Conservation (phyloP, 2,329 filamentous ascomycete species). For the Aureobasidium zeae region DNA sequence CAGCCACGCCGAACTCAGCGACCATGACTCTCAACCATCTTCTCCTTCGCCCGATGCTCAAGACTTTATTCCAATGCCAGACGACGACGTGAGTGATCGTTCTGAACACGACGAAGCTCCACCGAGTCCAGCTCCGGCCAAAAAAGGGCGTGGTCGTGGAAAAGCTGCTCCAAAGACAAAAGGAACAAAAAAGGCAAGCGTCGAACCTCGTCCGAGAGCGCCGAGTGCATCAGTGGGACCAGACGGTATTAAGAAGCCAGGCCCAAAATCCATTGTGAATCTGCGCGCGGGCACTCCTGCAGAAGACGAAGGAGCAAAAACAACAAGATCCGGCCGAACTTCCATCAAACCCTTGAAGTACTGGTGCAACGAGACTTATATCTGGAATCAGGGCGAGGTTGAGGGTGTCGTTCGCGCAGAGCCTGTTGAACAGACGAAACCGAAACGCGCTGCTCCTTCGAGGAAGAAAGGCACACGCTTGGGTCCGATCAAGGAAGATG, state of each 20-base stretch:
- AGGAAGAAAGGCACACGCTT: conserved; percentile 27
- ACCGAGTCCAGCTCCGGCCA: background rate
- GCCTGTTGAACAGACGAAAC: conserved; percentile 38
- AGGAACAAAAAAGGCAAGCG: conserved; percentile 8
- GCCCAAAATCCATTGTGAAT: conserved; percentile 15
- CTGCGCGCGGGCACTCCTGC: conserved; percentile 32
- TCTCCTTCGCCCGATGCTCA: conserved; percentile 7
- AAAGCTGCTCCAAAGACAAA: conserved; percentile 2
- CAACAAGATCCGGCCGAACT: conserved; percentile 67
- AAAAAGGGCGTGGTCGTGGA: conserved; percentile 13
- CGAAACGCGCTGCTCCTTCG: conserved; percentile 21
- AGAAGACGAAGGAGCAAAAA: conserved; percentile 46
- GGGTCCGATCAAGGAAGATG: conserved; percentile 27
- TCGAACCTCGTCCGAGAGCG: conserved; percentile 7
- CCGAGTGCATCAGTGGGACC: conserved; percentile 21
- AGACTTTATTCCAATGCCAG: conserved; percentile 12
- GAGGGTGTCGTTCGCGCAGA: conserved; percentile 71
- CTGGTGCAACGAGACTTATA: conserved; percentile 76
- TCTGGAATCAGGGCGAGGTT: conserved; percentile 59
- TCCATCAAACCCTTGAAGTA: conserved; percentile 71
- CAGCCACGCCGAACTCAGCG: background rate
- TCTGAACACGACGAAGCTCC: conserved; percentile 6
- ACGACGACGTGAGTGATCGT: conserved; percentile 3
- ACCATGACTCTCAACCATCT: conserved; percentile 8
- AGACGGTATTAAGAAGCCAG: conserved; percentile 15